These are phyloP conservation scores for Colletotrichum lentis DNA, from an alignment of 2,329 filamentous ascomycete species.

Conservation along the genomic window DNA sequence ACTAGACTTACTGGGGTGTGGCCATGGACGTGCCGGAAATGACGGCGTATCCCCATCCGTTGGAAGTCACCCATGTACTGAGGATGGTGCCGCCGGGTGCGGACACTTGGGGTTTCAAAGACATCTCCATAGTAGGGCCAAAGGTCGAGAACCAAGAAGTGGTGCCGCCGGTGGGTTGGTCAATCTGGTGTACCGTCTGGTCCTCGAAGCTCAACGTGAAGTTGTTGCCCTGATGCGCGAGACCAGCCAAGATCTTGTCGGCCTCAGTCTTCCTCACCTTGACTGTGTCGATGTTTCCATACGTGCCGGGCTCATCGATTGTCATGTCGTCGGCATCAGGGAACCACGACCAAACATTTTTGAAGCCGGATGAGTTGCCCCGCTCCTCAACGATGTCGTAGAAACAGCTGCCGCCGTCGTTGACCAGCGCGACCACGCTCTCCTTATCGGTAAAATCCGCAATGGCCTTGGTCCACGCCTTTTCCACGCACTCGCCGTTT, in stretches of 20 bases:
- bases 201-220: slow-evolving; percentile 26
- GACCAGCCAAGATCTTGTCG: slow-evolving; percentile 20
- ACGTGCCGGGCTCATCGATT: slow-evolving; percentile 14
- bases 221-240: slow-evolving; percentile 23
- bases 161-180: slow-evolving; percentile 25
- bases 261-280: slow-evolving; percentile 25
- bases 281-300: slow-evolving; percentile 19
- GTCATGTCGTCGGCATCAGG: slow-evolving; percentile 16
- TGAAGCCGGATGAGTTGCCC: slow-evolving; percentile 17
- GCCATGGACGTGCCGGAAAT: slow-evolving; percentile 35
- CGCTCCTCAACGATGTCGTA: slow-evolving; percentile 6
- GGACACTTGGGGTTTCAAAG: slow-evolving; percentile 26
- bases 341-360: slow-evolving; percentile 27
- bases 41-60: slow-evolving; percentile 30
- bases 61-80: slow-evolving; percentile 31
- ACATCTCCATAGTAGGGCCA: slow-evolving; percentile 34
- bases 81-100: slow-evolving; percentile 30
- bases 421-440: slow-evolving; percentile 8
- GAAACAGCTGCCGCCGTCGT: slow-evolving; percentile 14
- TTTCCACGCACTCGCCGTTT: slow-evolving; percentile 14
- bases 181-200: slow-evolving; percentile 21
- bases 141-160: slow-evolving; percentile 25
- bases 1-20: slow-evolving; percentile 22
- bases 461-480: slow-evolving; percentile 25
- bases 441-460: slow-evolving; percentile 16